Evolutionary conservation across 2,329 filamentous ascomycete species (phyloP).

Genomic region (Fusarium brachygibbosum): DNA sequence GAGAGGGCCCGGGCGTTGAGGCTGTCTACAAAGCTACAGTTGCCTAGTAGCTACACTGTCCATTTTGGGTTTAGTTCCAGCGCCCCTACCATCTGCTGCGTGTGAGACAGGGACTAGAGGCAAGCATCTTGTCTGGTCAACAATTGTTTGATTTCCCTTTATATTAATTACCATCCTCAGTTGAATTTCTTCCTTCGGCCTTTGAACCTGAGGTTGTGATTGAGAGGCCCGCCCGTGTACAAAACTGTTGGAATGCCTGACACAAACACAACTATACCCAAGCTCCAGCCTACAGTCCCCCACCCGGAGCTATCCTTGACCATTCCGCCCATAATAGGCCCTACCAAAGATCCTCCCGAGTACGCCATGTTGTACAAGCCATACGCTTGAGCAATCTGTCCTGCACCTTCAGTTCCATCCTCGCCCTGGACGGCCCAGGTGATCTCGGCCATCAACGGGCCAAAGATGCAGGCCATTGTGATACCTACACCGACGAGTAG

Average conservation of each 20-base stretch:
- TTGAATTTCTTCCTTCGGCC: slow-evolving; percentile 33
- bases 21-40: slow-evolving; percentile 16
- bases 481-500: slow-evolving; percentile 52
- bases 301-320: slow-evolving; percentile 53
- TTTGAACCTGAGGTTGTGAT: slow-evolving; percentile 40
- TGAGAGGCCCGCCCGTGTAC: slow-evolving; percentile 51
- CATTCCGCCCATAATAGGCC: slow-evolving; percentile 54
- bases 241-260: slow-evolving; percentile 48
- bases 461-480: slow-evolving; percentile 51
- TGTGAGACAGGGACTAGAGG: neutral
- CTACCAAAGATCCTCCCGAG: slow-evolving; percentile 51
- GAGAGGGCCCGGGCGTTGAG: slow-evolving; percentile 2
- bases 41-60: slow-evolving; percentile 10
- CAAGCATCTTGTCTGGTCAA: neutral
- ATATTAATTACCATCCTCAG: neutral
- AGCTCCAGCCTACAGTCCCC: slow-evolving; percentile 52
- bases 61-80: slow-evolving; percentile 39
- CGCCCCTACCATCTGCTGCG: neutral
- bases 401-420: slow-evolving; percentile 39
- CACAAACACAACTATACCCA: slow-evolving; percentile 49
- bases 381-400: slow-evolving; percentile 54
- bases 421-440: slow-evolving; percentile 51
- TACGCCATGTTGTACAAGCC: slow-evolving; percentile 56
- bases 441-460: slow-evolving; percentile 55
- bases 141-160: neutral